A percentile compares a stretch with the other conserved stretches of the same genome.
Evolutionary conservation across 2,329 filamentous ascomycete species (phyloP).

Genomic region (Dactylonectria macrodidyma): DNA sequence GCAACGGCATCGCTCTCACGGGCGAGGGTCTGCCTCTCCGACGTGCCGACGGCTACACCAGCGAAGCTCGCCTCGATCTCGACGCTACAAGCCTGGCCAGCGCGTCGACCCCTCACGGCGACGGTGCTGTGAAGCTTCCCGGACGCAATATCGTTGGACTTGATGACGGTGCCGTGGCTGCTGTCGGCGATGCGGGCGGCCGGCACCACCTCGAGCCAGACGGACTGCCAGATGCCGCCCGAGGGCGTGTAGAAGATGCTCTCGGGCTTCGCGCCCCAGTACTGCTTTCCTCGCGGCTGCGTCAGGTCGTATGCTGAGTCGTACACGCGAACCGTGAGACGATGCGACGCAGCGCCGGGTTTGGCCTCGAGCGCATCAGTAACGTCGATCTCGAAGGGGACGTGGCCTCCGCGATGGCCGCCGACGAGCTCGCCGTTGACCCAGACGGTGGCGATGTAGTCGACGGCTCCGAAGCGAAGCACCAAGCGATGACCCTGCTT

Average conservation of each 20-base stretch:
- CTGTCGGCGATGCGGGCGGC: constrained; percentile 66
- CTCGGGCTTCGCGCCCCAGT: constrained; percentile 73
- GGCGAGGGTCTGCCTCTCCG: constrained; percentile 59
- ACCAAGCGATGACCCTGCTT: constrained; percentile 60
- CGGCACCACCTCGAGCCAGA: constrained; percentile 71
- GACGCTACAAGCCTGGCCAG: constrained; percentile 62
- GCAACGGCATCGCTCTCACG: constrained; percentile 64
- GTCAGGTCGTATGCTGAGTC: constrained; percentile 76
- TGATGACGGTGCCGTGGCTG: constrained; percentile 71
- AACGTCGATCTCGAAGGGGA: constrained; percentile 71
- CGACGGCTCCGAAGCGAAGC: constrained; percentile 72
- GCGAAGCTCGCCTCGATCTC: constrained; percentile 68
- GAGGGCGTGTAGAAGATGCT: constrained; percentile 73
- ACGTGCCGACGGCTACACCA: constrained; percentile 62
- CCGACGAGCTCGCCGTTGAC: constrained; percentile 67
- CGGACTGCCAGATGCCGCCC: constrained; percentile 71
- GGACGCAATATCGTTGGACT: constrained; percentile 66
- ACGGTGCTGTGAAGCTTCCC: constrained; percentile 67
- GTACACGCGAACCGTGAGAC: constrained; percentile 70
- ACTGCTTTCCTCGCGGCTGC: constrained; percentile 79
- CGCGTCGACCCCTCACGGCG: constrained; percentile 63
- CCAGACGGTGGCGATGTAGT: constrained; percentile 73
- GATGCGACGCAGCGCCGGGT: constrained; percentile 47
- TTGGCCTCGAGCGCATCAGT: constrained; percentile 61
- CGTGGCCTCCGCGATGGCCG: constrained; percentile 71